Evolutionary conservation across 2,329 filamentous ascomycete species (phyloP).

Genomic region (Botryotinia calthae): DNA sequence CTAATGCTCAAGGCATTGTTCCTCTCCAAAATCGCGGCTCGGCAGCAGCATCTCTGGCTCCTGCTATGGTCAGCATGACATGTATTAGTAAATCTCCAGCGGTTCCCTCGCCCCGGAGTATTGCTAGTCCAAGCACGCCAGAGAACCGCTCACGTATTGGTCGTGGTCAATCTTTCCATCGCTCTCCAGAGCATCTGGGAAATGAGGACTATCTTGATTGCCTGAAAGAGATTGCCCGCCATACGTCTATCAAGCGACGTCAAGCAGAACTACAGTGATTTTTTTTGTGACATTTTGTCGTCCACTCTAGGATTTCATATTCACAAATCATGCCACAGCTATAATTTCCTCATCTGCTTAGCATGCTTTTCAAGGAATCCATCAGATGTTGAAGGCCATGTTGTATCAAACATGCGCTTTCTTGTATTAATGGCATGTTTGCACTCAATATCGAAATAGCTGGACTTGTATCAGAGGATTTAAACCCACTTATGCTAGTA

Average conservation of each 20-base stretch:
- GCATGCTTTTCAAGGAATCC: not conserved
- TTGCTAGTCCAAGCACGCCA: conserved; percentile 13
- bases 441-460: conserved; percentile 4
- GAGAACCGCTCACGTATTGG: conserved; percentile 3
- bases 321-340: not conserved
- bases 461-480: conserved; percentile 12
- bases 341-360: not conserved
- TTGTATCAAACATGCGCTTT: not conserved
- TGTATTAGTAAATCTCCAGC: not conserved
- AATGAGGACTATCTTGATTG: conserved; percentile 17
- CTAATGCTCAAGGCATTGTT: conserved; percentile 38
- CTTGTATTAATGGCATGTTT: conserved; percentile 10
- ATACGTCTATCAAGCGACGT: conserved; percentile 5
- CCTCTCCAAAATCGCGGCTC: conserved; percentile 37
- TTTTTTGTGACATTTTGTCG: not conserved
- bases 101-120: not conserved
- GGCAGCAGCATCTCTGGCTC: conserved; percentile 37
- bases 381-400: not conserved
- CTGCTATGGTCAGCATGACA: conserved; percentile 23
- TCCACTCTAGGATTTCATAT: not conserved
- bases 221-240: conserved; percentile 11
- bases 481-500: not conserved
- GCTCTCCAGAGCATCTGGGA: conserved; percentile 16
- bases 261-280: not conserved
- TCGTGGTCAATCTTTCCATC: not conserved